phyloP scores from a whole-genome alignment of 1,139 yeast species.

The Insectozyma bohioensis region DNA sequence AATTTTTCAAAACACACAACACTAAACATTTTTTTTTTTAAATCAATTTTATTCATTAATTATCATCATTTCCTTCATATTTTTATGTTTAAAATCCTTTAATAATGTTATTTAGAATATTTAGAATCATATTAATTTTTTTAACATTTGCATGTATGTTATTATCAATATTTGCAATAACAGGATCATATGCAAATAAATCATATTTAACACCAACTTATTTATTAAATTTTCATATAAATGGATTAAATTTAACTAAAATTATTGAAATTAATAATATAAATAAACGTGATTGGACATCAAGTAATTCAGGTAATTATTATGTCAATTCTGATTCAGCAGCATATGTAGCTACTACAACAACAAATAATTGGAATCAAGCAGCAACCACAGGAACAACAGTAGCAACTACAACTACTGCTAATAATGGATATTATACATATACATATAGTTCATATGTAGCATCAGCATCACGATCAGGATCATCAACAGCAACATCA shows the following conservation, averaged over 20 bases:
- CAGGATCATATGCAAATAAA: slow-evolving; percentile 42
- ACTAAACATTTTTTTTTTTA: too few species aligned
- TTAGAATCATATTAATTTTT: slow-evolving; percentile 34
- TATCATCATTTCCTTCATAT: neutral
- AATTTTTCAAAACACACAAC: neutral
- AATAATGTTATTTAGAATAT: slow-evolving; percentile 33
- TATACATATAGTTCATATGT: slow-evolving; percentile 9
- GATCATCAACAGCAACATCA: neutral
- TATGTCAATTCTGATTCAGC: slow-evolving; percentile 5
- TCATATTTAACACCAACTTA: slow-evolving; percentile 37
- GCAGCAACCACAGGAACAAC: slow-evolving; percentile 11
- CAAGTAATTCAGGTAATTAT: slow-evolving; percentile 4
- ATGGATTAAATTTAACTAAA: slow-evolving; percentile 31
- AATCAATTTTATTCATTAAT: too few species aligned
- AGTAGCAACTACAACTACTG: slow-evolving; percentile 5
- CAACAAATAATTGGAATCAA: too few species aligned
- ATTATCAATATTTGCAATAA: slow-evolving; percentile 39
- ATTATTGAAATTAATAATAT: slow-evolving; percentile 20
- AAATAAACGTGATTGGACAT: slow-evolving; percentile 9
- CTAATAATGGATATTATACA: neutral
- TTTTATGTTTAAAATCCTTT: too few species aligned
- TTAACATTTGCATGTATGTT: slow-evolving; percentile 35
- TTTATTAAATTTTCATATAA: slow-evolving; percentile 38
- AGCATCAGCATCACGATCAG: slow-evolving; percentile 5
- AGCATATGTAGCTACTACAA: slow-evolving; percentile 4